Percentiles rank a stretch among this genome's conserved stretches.
Conservation (phyloP, 2,329 filamentous ascomycete species). For the Diatrype stigma region DNA sequence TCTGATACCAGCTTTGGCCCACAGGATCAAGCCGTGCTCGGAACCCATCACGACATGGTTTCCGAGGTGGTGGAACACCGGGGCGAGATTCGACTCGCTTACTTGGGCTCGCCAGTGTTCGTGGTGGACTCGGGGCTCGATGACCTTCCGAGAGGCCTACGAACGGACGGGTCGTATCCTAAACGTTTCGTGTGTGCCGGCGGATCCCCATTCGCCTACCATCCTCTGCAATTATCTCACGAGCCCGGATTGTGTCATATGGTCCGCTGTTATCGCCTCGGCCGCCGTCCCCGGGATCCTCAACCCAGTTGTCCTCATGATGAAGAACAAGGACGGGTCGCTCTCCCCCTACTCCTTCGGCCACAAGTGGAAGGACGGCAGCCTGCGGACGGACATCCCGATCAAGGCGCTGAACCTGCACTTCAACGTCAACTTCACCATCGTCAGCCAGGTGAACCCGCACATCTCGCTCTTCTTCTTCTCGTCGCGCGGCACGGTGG, state of each 20-base stretch:
- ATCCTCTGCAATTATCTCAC: slow-evolving; percentile 96
- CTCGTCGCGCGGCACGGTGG: slow-evolving; percentile 85
- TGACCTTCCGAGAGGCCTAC: slow-evolving; percentile 94
- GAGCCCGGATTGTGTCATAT: slow-evolving; percentile 93
- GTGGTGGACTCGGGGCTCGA: slow-evolving; percentile 88
- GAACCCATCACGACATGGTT: slow-evolving; percentile 75
- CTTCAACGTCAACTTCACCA: slow-evolving; percentile 98
- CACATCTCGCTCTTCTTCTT: slow-evolving; percentile 99
- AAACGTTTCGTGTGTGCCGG: slow-evolving; percentile 93
- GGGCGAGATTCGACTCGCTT: slow-evolving; percentile 87
- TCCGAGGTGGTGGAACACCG: slow-evolving; percentile 83
- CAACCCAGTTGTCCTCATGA: slow-evolving; percentile 89
- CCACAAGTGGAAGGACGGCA: slow-evolving; percentile 99
- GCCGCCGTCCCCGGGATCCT: slow-evolving; percentile 94
- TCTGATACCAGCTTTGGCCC: slow-evolving; percentile 80
- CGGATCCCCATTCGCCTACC: slow-evolving; percentile 86
- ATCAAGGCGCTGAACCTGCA: slow-evolving; percentile 91
- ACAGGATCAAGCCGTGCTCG: slow-evolving; percentile 78
- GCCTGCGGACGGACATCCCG: slow-evolving; percentile 88
- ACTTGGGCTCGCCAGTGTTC: slow-evolving; percentile 82
- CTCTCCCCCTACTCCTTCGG: slow-evolving; percentile 92
- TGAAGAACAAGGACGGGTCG: slow-evolving; percentile 74
- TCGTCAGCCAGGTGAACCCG: slow-evolving; percentile 85
- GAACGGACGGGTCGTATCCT: slow-evolving; percentile 89
- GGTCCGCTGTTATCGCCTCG: slow-evolving; percentile 92